Evolutionary conservation across 2,329 filamentous ascomycete genomes (phyloP), one percentile per base, ranked within the genome.

Genomic region (Colletotrichum spaethianum): DNA sequence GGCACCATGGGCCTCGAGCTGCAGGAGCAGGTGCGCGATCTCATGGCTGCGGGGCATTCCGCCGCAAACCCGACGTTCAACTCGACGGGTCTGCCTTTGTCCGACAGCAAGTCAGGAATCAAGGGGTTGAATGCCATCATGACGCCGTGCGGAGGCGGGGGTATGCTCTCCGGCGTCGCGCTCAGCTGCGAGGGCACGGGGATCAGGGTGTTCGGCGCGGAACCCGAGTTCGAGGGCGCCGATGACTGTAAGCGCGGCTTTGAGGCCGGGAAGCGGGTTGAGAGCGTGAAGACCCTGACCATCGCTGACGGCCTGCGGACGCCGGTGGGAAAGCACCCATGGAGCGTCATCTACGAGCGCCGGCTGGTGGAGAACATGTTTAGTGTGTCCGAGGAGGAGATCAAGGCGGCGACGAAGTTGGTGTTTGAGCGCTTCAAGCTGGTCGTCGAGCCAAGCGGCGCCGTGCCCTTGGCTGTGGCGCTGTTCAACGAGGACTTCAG

Each of bases 271-370:
- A 75, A 83, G 75, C 87, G 95, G 16, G 87, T 98, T 48, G 85
- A 89, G 74, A 81, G 80, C 0, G 95, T 98, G 26, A 90, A 89
- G 76, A 91, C 92, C 0, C 86, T 96, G 20, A 98, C 96, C 0
- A 92, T 98, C 44, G 96, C 95, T 0, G 96, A 98, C 82, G 96
- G 96, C 0, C 83, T 98, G 79, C 87, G 96, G 33, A 98, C 95
- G 23, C 94, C 94, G 0, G 88, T 98, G 0, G 95, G 95, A 0
- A 79, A 85, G 57, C 85, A 92, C 67, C 94, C 94, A 1, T 98
- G 94, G 94, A 82, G 79, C 9, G 86, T 98, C 48, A 93, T 98
- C 75, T 91, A 91, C 75, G 90, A 95, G 79, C 84, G 87, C 69
- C 81, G 83, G n/a, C 90, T 96, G 70, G 92, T 98, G 1, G 79